Evolutionary conservation across 805 yeast genomes (phyloP), one percentile per base, ranked within the genome.

Genomic region (Metschnikowia colocasiae): DNA sequence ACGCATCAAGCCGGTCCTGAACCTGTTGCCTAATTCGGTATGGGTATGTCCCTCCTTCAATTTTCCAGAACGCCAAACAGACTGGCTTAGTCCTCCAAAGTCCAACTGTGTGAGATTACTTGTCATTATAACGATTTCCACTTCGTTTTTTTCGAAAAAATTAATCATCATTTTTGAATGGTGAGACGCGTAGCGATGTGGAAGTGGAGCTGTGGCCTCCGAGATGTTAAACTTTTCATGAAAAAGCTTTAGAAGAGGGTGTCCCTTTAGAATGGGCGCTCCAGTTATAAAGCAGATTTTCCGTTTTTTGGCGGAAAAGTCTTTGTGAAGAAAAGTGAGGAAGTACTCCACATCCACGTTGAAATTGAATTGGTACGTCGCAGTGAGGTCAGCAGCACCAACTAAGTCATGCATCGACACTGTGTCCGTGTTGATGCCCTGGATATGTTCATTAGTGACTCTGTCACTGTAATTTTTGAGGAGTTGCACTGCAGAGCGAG

Each of bases 161-260:
- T 83, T 83, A 12, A 85, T 64, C 72, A 84, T 80, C 76, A 84
- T 65, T 58, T 85, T 85, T 1, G 87, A 74, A 59, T 85, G 92
- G 60, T 85, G 90, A 3, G 65, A 63, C n/a, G 65, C 76, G 55
- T 47, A 75, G 25, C 60, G 54, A 50, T 51, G 68, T 9, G 67
- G 70, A 40, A 59, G 55, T 47, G 48, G 59, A 9, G 69, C 74
- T 12, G 71, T 53, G 1, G 76, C 56, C 47, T 67, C 65, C 4
- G 52, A 35, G 12, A 69, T 46, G 45, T 65, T 60, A 48, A 57
- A 61, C 31, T 57, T 51, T 15, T 45, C 15, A 4, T 50, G 49
- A 19, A 62, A 31, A 6, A 9, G 16, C 10, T 38, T 36, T 10
- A 27, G 20, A 19, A 49, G 31, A 37, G 44, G 51, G 33, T 43